Evolutionary conservation across 73 alveolate genomes (phyloP), one percentile per base, ranked within the genome.

Genomic region (Stentor roeselii): DNA sequence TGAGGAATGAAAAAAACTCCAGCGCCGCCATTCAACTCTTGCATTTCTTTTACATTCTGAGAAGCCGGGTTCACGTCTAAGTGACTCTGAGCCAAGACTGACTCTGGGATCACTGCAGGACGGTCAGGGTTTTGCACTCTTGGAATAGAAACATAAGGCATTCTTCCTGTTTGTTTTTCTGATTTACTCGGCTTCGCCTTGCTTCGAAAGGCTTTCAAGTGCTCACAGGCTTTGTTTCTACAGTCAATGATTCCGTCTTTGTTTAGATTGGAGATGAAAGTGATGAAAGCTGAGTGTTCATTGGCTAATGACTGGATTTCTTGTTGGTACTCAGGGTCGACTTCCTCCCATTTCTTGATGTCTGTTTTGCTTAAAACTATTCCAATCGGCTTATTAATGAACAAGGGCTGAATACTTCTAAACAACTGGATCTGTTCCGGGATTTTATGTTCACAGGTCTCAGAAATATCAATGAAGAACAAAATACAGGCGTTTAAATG

Each of bases 381-480:
- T 59, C 97, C 97, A 84, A 98, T 78, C n/a, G 99, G 99, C 84
- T 98, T 98, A 78, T 95, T 93, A 78, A 91, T 91, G 91, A 98
- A 98, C 77, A 98, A 92, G 6, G 99, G 99, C 89, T 96, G 96
- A 89, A 98, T 92, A 86, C 95, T 92, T 67, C 95, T 95, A 93
- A 96, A 98, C 60, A 98, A 92, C 15, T 96, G 90, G 31, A 98
- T 90, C 90, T 85, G 91, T 14, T 87, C 60, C 39, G 87, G 75
- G 59, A 89, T 14, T 39, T 27, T 92, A 91, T 94, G 94, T 41
- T 99, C 99, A 76, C 99, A 98, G 60, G 90, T 92, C 92, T 97
- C 99, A 67, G 99, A 95, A 75, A 98, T 95, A 89, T 98, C 99
- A 50, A 97, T 89, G 90, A 98, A 97, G 96, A 88, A 98, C 85